phyloP scores from a whole-genome alignment of 352 stramenopile genomes.

The Globisporangium polare region DNA sequence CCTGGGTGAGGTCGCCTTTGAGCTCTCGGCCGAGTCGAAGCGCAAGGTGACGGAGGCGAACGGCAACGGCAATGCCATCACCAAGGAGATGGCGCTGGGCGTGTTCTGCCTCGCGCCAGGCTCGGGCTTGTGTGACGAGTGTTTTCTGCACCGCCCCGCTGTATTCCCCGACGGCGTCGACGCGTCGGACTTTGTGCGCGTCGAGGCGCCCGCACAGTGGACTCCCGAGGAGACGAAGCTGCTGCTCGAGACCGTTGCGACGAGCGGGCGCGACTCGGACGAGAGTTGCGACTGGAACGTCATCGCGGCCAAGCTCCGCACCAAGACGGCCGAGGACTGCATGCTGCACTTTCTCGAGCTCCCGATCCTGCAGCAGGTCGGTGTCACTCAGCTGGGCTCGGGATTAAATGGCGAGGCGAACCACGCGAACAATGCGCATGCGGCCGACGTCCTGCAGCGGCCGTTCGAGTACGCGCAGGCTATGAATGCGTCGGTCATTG shows the following conservation, averaged over 20 bases:
- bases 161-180: constrained; percentile 60
- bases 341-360: constrained; percentile 77
- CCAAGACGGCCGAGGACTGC: constrained; percentile 73
- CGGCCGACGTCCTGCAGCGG: constrained; percentile 18
- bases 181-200: constrained; percentile 51
- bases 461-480: constrained; percentile 43
- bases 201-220: constrained; percentile 32
- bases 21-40: constrained; percentile 59
- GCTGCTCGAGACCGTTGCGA: constrained; percentile 49
- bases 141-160: constrained; percentile 45
- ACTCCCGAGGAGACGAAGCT: constrained; percentile 34
- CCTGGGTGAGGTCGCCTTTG: constrained; percentile 36
- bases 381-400: not conserved
- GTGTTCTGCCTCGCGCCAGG: constrained; percentile 47
- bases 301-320: constrained; percentile 59
- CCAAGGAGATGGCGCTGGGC: constrained; percentile 39
- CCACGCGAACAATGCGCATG: not conserved
- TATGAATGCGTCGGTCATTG: constrained; percentile 49
- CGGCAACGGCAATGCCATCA: constrained; percentile 13
- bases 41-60: constrained; percentile 28
- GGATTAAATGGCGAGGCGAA: not conserved
- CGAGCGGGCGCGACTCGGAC: constrained; percentile 22
- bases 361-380: constrained; percentile 41
- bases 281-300: constrained; percentile 74
- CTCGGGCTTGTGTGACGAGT: constrained; percentile 64